Conservation (phyloP, 2,329 filamentous ascomycete species). For the Hypocreales sp. region DNA sequence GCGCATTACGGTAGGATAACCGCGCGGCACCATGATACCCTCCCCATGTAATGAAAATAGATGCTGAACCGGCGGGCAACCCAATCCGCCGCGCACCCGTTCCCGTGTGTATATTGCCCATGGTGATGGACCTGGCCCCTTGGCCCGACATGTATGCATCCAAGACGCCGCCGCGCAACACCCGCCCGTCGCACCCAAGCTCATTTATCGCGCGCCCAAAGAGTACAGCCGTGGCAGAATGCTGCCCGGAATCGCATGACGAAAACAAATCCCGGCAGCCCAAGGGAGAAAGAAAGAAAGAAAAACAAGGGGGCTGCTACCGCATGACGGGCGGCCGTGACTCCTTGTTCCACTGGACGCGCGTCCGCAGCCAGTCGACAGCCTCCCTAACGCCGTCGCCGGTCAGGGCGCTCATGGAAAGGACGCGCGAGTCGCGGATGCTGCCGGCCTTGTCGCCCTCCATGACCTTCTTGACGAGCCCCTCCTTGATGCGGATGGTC, state of each 20-base stretch:
- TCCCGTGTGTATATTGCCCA: too few species aligned
- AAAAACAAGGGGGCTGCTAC: too few species aligned
- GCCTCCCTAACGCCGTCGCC: constrained; percentile 81
- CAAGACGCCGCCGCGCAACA: constrained; percentile 3
- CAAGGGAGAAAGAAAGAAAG: too few species aligned
- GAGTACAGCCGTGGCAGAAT: too few species aligned
- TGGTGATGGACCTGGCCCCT: too few species aligned
- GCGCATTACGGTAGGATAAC: constrained; percentile 2
- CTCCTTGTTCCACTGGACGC: constrained; percentile 96
- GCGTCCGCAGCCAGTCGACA: constrained; percentile 87
- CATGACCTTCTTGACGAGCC: constrained; percentile 86
- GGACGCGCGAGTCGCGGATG: constrained; percentile 77
- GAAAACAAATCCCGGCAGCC: too few species aligned
- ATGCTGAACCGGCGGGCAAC: too few species aligned
- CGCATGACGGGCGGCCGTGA: constrained; percentile 83
- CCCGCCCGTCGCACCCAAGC: too few species aligned
- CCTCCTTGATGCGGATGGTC: constrained; percentile 94
- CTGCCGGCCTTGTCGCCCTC: constrained; percentile 80
- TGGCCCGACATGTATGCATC: constrained; percentile 3
- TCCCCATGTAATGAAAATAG: constrained; percentile 3
- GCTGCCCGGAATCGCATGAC: too few species aligned
- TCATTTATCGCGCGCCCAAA: too few species aligned
- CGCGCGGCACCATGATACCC: constrained; percentile 6
- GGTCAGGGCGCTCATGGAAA: constrained; percentile 84
- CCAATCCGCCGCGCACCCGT: too few species aligned